A percentile compares a stretch with the other conserved stretches of the same genome.
Conservation (phyloP, 352 stramenopile genomes). For the Globisporangium paroecandrum region DNA sequence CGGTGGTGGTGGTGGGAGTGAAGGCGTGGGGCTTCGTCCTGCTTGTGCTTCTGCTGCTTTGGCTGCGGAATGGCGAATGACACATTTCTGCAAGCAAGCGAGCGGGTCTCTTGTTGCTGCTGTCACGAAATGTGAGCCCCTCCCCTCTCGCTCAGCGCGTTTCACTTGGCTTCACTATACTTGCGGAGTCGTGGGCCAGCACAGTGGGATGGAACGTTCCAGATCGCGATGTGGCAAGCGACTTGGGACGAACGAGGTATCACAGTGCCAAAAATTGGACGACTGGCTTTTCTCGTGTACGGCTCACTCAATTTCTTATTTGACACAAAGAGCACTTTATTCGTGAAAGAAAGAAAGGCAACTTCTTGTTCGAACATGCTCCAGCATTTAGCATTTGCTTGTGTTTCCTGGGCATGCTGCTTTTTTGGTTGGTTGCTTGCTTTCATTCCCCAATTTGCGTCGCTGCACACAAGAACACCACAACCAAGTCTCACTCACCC, state of each 20-base stretch:
- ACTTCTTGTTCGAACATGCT: background rate
- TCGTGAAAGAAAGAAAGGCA: background rate
- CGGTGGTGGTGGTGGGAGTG: background rate
- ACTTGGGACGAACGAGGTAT: conserved; percentile 3
- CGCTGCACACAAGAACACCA: background rate
- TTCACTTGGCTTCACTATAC: conserved; percentile 9
- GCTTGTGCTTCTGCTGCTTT: background rate
- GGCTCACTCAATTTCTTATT: background rate
- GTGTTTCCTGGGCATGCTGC: no score
- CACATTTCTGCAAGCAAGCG: background rate
- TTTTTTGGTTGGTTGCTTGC: background rate
- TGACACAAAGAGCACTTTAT: background rate
- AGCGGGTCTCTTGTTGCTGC: background rate
- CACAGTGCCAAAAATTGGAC: background rate
- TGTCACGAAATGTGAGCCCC: conserved; percentile 2
- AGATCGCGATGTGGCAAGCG: conserved; percentile 15
- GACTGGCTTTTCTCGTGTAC: conserved; percentile 3
- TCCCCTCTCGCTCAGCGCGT: conserved; percentile 8
- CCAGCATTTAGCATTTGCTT: no score
- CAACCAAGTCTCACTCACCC: background rate
- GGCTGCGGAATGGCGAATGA: conserved; percentile 3
- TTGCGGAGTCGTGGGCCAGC: background rate
- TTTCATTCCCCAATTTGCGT: background rate
- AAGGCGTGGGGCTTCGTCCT: background rate
- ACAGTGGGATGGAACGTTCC: conserved; percentile 19